Evolutionary conservation across 2,329 filamentous ascomycete species (phyloP), one percentile per base, ranked within the genome.

Genomic region (Xylaria sp.): DNA sequence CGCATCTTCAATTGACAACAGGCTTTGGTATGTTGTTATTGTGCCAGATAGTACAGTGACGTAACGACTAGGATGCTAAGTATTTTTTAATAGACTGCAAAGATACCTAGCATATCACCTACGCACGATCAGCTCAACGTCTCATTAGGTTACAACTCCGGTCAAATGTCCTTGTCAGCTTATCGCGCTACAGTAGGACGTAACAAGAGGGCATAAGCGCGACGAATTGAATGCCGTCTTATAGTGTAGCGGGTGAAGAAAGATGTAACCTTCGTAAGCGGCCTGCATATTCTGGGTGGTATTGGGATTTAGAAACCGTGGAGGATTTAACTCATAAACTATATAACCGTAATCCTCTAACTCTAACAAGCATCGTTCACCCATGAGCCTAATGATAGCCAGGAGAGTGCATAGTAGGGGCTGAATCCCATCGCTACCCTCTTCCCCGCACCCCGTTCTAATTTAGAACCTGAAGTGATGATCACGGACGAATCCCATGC

Each of bases 381-480:
- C n/a, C 5, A 25, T 44, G 44, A 27, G 15, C 27, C 39, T 25
- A 27, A 58, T 20, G 9, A 27, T 20, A 11, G 15, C 27, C 31
- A 50, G 31, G n/a, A 20, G 44, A n/a, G n/a, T n/a, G n/a, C 20
- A 38, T 15, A 15, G 44, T 49, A 50, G 44, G 56, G 22, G 31
- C 11, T 38, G 44, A 39, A 59, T 59, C 44, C 31, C 31, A 59
- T 33, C 20, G 13, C 56, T n/a, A 58, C 55, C 55, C 39, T 42
- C 27, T 44, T 13, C n/a, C 38, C 54, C 25, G 38, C 38, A 44
- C 54, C 29, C 13, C 10, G 3, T 15, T 31, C 11, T 9, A 22
- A 33, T 56, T 42, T 15, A 58, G 55, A 17, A 47, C 27, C 42
- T 47, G 29, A 27, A 3, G 27, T 36, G 55, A 11, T 11, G 39